Conservation (phyloP, 2,329 filamentous ascomycete genomes). For the Zarea fungicola region DNA sequence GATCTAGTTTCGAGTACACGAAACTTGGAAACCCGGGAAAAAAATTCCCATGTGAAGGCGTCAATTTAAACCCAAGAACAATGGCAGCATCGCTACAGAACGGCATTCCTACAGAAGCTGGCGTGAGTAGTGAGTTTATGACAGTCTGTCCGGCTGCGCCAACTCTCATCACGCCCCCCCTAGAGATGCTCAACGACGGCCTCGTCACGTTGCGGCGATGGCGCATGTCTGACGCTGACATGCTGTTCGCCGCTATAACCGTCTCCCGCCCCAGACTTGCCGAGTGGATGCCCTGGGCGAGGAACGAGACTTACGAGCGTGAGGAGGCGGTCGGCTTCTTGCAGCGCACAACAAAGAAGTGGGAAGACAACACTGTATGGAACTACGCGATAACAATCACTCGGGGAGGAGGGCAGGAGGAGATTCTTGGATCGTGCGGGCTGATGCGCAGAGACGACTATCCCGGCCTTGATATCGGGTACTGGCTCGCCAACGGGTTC, state of each 20-base stretch:
- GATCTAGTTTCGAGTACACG: no score
- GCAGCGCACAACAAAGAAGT: background rate
- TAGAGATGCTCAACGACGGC: constrained; percentile 4
- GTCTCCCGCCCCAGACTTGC: background rate
- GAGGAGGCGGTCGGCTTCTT: background rate
- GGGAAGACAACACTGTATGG: background rate
- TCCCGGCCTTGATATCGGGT: constrained; percentile 5
- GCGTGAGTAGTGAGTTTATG: background rate
- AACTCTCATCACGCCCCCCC: background rate
- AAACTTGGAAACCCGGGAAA: no score
- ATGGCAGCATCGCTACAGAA: background rate
- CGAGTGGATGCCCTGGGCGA: constrained; percentile 4
- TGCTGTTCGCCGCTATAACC: background rate
- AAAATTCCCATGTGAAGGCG: no score
- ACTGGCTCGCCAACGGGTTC: constrained; percentile 1
- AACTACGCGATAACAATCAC: background rate
- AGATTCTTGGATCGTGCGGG: background rate
- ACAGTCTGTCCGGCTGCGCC: constrained; percentile 5
- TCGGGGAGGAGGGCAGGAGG: background rate
- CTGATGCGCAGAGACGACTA: background rate
- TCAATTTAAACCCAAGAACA: no score
- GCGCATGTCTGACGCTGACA: background rate
- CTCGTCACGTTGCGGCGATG: constrained; percentile 5
- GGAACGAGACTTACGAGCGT: background rate
- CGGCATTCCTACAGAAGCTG: background rate